Conservation (phyloP, 1,284 basidiomycete species). For the Ganoderma multipileum region DNA sequence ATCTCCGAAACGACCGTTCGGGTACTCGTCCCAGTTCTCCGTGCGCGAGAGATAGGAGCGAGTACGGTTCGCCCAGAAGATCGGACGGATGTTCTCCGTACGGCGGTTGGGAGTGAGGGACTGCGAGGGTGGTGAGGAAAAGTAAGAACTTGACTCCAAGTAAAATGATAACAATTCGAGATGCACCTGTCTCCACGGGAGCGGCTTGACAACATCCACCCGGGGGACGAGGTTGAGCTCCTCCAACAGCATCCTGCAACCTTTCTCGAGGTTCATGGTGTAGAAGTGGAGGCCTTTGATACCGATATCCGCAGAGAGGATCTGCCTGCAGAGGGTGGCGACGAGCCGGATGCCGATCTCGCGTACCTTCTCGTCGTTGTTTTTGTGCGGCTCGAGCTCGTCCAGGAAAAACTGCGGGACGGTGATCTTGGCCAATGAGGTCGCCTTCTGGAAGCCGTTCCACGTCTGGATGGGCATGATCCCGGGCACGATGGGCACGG, state of each 20-base stretch:
- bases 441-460: constrained; percentile 95
- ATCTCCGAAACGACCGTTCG: constrained; percentile 98
- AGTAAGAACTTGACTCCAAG: neutral
- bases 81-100: constrained; percentile 90
- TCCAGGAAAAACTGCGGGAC: constrained; percentile 88
- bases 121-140: constrained; percentile 43
- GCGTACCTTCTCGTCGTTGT: constrained; percentile 89
- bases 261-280: constrained; percentile 98
- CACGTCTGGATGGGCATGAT: constrained; percentile 98
- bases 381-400: constrained; percentile 89
- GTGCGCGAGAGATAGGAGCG: constrained; percentile 93
- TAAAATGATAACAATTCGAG: neutral
- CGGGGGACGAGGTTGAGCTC: constrained; percentile 87
- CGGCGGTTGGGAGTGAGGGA: constrained; percentile 90
- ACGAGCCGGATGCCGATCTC: constrained; percentile 89
- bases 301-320: constrained; percentile 80
- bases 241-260: constrained; percentile 90
- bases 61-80: constrained; percentile 95
- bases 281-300: constrained; percentile 95
- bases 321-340: constrained; percentile 86
- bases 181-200: constrained; percentile 89
- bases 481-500: constrained; percentile 93
- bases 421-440: constrained; percentile 83
- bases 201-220: constrained; percentile 86
- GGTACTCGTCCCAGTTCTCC: constrained; percentile 99